Conservation (phyloP, 768 basidiomycete genomes). For the Tylopilus intermedius region DNA sequence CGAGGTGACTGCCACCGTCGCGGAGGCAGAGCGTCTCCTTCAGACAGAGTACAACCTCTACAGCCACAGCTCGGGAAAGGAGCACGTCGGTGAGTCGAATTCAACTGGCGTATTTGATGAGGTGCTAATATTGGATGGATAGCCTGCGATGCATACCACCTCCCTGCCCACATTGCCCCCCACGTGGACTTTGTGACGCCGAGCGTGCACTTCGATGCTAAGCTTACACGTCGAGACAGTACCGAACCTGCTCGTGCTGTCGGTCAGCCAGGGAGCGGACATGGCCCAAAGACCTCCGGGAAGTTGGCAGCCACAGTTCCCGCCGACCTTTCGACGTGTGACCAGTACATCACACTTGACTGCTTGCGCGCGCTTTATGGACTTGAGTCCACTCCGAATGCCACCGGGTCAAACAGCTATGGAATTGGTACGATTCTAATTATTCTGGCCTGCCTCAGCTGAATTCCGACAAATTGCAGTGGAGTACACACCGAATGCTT, state of each 20-base stretch:
- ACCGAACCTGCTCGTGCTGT: constrained; percentile 10
- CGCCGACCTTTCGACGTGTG: constrained; percentile 7
- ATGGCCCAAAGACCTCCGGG: too few species aligned
- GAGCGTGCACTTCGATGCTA: constrained; percentile 30
- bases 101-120: background rate
- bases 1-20: constrained; percentile 25
- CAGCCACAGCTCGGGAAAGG: constrained; percentile 24
- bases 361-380: constrained; percentile 30
- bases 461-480: background rate
- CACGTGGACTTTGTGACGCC: constrained; percentile 34
- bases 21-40: constrained; percentile 25
- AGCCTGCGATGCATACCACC: constrained; percentile 33
- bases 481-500: constrained; percentile 13
- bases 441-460: background rate
- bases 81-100: constrained; percentile 12
- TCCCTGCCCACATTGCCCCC: constrained; percentile 27
- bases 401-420: constrained; percentile 9
- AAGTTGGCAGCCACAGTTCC: too few species aligned
- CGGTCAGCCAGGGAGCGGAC: constrained; percentile 8
- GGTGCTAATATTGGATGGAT: constrained; percentile 1
- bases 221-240: constrained; percentile 15
- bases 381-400: constrained; percentile 11
- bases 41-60: constrained; percentile 33
- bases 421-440: background rate
- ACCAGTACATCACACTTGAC: constrained; percentile 19